phyloP scores from a whole-genome alignment of 2,329 filamentous ascomycete genomes.

The Xylariomycetidae sp. region DNA sequence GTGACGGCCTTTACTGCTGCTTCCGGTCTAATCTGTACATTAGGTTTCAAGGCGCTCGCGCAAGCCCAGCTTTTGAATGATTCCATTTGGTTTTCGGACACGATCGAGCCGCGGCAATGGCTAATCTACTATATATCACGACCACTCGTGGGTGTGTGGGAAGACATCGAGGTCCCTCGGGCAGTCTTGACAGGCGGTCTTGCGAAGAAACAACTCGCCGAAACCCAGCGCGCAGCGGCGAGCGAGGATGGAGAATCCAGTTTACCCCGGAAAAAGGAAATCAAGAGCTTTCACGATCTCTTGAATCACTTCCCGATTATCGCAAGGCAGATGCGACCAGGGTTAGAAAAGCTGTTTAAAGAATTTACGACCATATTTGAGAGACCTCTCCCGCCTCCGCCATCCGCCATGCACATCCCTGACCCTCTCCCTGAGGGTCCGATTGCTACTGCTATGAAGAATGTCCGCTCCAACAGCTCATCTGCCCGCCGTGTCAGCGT shows the following conservation, averaged over 20 bases:
- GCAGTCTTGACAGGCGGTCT: slow-evolving; percentile 53
- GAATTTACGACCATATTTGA: slow-evolving; percentile 86
- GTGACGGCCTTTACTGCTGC: neutral
- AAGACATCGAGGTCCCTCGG: slow-evolving; percentile 66
- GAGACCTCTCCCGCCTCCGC: slow-evolving; percentile 74
- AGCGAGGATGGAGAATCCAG: slow-evolving; percentile 40
- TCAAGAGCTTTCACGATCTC: slow-evolving; percentile 85
- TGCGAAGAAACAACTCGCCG: slow-evolving; percentile 32
- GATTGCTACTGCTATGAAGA: slow-evolving; percentile 50
- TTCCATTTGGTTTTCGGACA: slow-evolving; percentile 81
- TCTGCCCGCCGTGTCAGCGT: slow-evolving; percentile 27
- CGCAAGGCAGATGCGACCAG: slow-evolving; percentile 89
- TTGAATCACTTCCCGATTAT: slow-evolving; percentile 93
- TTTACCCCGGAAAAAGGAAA: slow-evolving; percentile 74
- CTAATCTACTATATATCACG: slow-evolving; percentile 93
- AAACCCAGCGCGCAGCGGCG: slow-evolving; percentile 31
- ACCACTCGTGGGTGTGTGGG: slow-evolving; percentile 79
- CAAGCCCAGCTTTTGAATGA: slow-evolving; percentile 86
- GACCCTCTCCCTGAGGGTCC: slow-evolving; percentile 55
- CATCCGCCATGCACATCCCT: slow-evolving; percentile 54
- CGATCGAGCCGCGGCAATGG: slow-evolving; percentile 88
- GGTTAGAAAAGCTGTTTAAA: slow-evolving; percentile 81
- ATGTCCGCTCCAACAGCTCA: slow-evolving; percentile 48
- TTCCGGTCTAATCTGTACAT: neutral
- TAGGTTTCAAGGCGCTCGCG: slow-evolving; percentile 86